These are phyloP conservation scores for Entomortierella lignicola DNA, from an alignment of 192 early-diverging fungal genomes.

Conservation along the genomic window DNA sequence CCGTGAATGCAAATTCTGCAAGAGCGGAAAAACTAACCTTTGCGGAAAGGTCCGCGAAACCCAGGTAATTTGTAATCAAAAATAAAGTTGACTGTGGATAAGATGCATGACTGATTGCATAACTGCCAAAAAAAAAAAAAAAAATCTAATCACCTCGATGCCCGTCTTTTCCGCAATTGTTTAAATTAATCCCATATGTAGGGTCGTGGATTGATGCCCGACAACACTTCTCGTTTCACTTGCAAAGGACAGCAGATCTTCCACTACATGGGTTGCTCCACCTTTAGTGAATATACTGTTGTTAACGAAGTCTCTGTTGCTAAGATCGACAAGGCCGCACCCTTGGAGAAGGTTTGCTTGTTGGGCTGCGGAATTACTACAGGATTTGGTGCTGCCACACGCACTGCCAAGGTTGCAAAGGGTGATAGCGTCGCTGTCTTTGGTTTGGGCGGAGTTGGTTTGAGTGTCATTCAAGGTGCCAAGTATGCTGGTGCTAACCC, in stretches of 20 bases:
- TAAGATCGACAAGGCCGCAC: slow-evolving; percentile 82
- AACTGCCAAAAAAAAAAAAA: too few relatives aligned
- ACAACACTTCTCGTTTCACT: slow-evolving; percentile 90
- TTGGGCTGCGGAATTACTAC: slow-evolving; percentile 98
- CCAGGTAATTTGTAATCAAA: too few relatives aligned
- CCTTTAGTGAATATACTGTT: slow-evolving; percentile 97
- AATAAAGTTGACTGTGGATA: too few relatives aligned
- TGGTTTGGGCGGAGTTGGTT: slow-evolving; percentile 94
- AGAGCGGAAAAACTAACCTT: slow-evolving; percentile 95
- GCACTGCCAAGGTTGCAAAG: slow-evolving; percentile 90
- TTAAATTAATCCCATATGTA: slow-evolving; percentile 10
- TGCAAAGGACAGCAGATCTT: slow-evolving; percentile 89
- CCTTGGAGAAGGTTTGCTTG: slow-evolving; percentile 88
- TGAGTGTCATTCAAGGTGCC: slow-evolving; percentile 91
- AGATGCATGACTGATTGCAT: too few relatives aligned
- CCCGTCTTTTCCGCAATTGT: too few relatives aligned
- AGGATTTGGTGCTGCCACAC: slow-evolving; percentile 93
- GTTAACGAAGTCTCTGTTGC: slow-evolving; percentile 91
- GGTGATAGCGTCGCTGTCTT: slow-evolving; percentile 89
- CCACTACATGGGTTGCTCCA: slow-evolving; percentile 98
- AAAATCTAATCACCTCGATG: too few relatives aligned
- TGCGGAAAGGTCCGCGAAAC: slow-evolving; percentile 92
- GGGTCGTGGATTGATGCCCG: slow-evolving; percentile 96
- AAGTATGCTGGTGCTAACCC: slow-evolving; percentile 69
- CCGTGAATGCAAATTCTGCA: slow-evolving; percentile 97